These are phyloP conservation scores for Phytophthora uliginosa DNA, from an alignment of 352 stramenopile species.

Conservation along the genomic window DNA sequence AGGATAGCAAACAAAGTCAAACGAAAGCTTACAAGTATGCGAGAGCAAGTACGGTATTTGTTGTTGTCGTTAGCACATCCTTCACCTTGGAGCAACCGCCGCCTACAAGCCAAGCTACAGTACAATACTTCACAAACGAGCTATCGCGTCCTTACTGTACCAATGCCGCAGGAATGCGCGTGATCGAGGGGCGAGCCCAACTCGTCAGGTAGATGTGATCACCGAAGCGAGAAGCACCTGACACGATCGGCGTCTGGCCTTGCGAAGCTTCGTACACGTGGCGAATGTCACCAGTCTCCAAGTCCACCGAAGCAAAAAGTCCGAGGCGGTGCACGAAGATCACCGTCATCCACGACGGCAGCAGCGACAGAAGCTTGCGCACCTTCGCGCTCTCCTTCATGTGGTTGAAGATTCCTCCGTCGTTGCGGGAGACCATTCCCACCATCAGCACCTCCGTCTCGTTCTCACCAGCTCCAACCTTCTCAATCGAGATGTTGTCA, in stretches of 20 bases:
- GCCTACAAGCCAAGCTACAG: background rate
- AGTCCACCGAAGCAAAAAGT: conserved; percentile 57
- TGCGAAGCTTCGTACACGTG: conserved; percentile 60
- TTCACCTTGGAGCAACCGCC: background rate
- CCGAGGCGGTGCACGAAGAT: conserved; percentile 44
- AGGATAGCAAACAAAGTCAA: background rate
- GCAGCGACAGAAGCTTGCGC: conserved; percentile 66
- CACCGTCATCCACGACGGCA: conserved; percentile 48
- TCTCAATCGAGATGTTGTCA: conserved; percentile 61
- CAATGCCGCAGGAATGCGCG: conserved; percentile 51
- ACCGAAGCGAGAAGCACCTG: conserved; percentile 49
- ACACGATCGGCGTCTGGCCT: conserved; percentile 49
- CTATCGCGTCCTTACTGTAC: conserved; percentile 35
- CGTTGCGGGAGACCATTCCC: conserved; percentile 43
- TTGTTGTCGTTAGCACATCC: background rate
- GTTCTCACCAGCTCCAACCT: conserved; percentile 34
- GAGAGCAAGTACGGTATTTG: background rate
- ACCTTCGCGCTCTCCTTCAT: conserved; percentile 52
- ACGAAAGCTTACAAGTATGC: background rate
- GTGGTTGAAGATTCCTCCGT: conserved; percentile 42
- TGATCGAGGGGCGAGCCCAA: conserved; percentile 52
- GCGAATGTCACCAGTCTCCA: conserved; percentile 51
- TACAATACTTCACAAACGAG: background rate
- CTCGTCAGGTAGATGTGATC: conserved; percentile 69
- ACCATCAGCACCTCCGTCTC: conserved; percentile 50